phyloP scores from a whole-genome alignment of 176 grass and related monocot genomes.

The Musa troglodytarum region DNA sequence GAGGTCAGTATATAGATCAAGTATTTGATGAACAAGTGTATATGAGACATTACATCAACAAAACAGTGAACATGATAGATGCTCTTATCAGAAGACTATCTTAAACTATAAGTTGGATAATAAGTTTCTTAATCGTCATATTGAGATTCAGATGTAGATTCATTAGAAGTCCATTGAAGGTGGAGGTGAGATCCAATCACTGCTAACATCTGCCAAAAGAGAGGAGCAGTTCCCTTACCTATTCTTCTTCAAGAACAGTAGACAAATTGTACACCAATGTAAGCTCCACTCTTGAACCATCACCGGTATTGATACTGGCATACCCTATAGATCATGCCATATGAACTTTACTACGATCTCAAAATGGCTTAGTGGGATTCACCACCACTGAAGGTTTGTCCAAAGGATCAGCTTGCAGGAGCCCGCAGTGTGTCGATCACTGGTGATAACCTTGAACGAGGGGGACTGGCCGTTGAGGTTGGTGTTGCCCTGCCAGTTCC shows the following conservation, averaged over 20 bases:
- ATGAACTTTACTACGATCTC: background rate
- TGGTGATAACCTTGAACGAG: slow-evolving; percentile 46
- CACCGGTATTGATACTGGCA: too few relatives aligned
- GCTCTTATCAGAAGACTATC: too few relatives aligned
- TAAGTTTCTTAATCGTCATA: too few relatives aligned
- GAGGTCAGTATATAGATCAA: too few relatives aligned
- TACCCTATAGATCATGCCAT: background rate
- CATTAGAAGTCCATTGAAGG: too few relatives aligned
- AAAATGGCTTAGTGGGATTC: slow-evolving; percentile 32
- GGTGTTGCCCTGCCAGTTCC: slow-evolving; percentile 68
- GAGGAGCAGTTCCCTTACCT: background rate
- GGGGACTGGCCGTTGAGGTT: slow-evolving; percentile 40
- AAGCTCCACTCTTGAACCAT: background rate
- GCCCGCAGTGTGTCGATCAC: slow-evolving; percentile 42
- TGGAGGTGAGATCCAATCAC: background rate
- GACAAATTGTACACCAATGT: background rate
- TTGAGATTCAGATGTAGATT: too few relatives aligned
- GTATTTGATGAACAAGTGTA: too few relatives aligned
- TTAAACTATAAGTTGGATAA: too few relatives aligned
- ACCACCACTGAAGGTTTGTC: slow-evolving; percentile 56
- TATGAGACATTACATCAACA: too few relatives aligned
- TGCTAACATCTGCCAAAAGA: background rate
- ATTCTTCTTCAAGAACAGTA: background rate
- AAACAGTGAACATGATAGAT: too few relatives aligned
- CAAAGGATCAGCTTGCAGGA: slow-evolving; percentile 49